Evolutionary conservation across 2,329 filamentous ascomycete genomes (phyloP), one percentile per base, ranked within the genome.

Genomic region (Sordariomycetes sp.): DNA sequence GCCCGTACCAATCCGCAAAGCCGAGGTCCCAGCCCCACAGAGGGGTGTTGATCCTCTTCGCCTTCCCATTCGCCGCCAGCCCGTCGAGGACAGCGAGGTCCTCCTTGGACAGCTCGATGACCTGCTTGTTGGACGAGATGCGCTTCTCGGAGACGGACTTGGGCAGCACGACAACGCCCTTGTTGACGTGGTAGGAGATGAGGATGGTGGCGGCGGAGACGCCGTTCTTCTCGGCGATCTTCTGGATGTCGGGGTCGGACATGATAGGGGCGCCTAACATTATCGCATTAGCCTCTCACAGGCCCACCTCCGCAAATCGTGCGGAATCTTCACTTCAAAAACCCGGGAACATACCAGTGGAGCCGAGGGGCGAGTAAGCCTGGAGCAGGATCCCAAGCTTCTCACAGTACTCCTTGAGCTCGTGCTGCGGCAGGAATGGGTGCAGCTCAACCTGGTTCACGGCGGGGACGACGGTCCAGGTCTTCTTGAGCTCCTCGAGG

Each of bases 361-460:
- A 48, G 2, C 59, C 52, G 59, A 70, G 62, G 20, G 68, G 68
- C 42, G 59, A 69, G 59, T 67, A 71, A 10, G 69, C 69, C 34
- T 69, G 66, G n/a, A 70, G 64, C 25, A 67, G 63, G 58, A 72
- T 71, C 4, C 64, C 66, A 35, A 64, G 63, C 24, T 64, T 65
- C 58, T 73, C 70, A 68, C 76, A 82, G 69, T 76, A 82, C 56
- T 76, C 64, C 61, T 82, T 67, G n/a, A 83, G 71, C 60, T 75
- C 75, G 1, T 67, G 63, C 63, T 76, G 74, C 59, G 74, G 74
- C 5, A 76, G 67, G 66, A 73, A 74, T 17, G 87, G 87, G 73
- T 91, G 87, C 25, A 90, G 78, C 72, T 91, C 88, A 67, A 90
- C 80, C 72, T 94, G 88, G 79, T 92, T 91, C 62, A 89, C 87